Evolutionary conservation across 2,329 filamentous ascomycete species (phyloP), one percentile per base, ranked within the genome.

Genomic region (Sarocladiaceae sp.): DNA sequence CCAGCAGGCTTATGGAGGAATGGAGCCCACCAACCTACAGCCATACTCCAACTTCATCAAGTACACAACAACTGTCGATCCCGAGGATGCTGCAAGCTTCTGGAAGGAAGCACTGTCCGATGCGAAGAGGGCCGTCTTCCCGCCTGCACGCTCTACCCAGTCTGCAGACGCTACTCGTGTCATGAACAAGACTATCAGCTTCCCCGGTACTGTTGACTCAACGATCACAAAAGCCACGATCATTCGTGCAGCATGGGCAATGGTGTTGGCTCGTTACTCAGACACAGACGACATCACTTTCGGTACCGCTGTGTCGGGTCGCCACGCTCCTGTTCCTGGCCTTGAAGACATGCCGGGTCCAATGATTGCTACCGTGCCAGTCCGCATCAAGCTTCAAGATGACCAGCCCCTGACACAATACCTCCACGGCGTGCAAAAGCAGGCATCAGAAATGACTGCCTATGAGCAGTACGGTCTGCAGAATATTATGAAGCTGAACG

Each of bases 11-110:
- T 44, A 48, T 27, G 6, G 20, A 6, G 44, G 45, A 13, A 31
- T 19, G 3, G 40, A 7, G 11, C 60, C 0, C 57, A 63, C 16
- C 53, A 61, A 4, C 34, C 41, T 29, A 23, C 43, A 21, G n/a
- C 45, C 48, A 4, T 70, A 68, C 54, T 65, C 63, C 34, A 55
- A 62, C 20, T 70, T 69, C 45, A 67, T 70, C 49, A 59, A 60
- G 33, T 66, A 68, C 46, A 58, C 71, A 4, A 57, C 61, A 46
- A 58, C 67, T 24, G 55, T 58, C 16, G 43, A 53, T 21, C 11
- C 35, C n/a, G 32, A 39, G 12, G 24, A 24, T 15, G 18, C 41
- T 11, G 19, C 13, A 2, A 26, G 32, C 2, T 47, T 31, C 26
- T 47, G 45, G 45, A 23, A n/a, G 15, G 6, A 12, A 12, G 10